A percentile compares a stretch with the other conserved stretches of the same genome.
Conservation (phyloP, 2,329 filamentous ascomycete genomes). For the Fusarium xylarioides region DNA sequence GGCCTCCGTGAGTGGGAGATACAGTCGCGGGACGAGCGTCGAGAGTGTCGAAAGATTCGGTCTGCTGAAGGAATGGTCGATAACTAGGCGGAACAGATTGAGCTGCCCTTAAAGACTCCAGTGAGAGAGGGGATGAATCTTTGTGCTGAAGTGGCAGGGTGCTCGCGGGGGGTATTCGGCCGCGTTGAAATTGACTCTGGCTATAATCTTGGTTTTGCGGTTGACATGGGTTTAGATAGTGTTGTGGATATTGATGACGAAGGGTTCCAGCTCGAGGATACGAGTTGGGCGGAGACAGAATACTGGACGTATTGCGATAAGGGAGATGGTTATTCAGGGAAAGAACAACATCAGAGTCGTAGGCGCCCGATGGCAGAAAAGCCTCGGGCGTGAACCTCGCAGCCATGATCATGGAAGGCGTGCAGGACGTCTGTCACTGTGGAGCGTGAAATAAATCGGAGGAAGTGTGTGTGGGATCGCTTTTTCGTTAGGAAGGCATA, state of each 20-base stretch:
- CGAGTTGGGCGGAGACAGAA: conserved; percentile 30
- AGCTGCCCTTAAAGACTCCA: conserved; percentile 39
- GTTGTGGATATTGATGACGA: conserved; percentile 38
- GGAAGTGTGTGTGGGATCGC: conserved; percentile 18
- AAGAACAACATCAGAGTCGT: conserved; percentile 35
- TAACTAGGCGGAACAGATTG: conserved; percentile 29
- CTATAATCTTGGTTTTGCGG: conserved; percentile 27
- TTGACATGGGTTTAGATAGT: conserved; percentile 31
- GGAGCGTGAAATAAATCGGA: conserved; percentile 31
- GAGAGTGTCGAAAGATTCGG: conserved; percentile 19
- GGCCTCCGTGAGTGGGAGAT: conserved; percentile 31
- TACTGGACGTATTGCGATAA: conserved; percentile 24
- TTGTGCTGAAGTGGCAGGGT: conserved; percentile 29
- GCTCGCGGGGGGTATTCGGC: conserved; percentile 38
- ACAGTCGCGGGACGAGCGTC: conserved; percentile 24
- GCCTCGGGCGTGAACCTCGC: conserved; percentile 40
- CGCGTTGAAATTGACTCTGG: conserved; percentile 27
- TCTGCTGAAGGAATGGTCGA: conserved; percentile 24
- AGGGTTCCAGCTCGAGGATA: conserved; percentile 32
- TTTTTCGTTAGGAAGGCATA: conserved; percentile 35
- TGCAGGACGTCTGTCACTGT: conserved; percentile 12
- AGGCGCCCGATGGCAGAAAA: conserved; percentile 42
- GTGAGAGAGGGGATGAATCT: conserved; percentile 35
- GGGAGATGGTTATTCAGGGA: conserved; percentile 30
- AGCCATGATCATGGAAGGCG: conserved; percentile 36